phyloP scores from a whole-genome alignment of 225 moss, liverwort and hornwort genomes.

The Bryum argenteum region DNA sequence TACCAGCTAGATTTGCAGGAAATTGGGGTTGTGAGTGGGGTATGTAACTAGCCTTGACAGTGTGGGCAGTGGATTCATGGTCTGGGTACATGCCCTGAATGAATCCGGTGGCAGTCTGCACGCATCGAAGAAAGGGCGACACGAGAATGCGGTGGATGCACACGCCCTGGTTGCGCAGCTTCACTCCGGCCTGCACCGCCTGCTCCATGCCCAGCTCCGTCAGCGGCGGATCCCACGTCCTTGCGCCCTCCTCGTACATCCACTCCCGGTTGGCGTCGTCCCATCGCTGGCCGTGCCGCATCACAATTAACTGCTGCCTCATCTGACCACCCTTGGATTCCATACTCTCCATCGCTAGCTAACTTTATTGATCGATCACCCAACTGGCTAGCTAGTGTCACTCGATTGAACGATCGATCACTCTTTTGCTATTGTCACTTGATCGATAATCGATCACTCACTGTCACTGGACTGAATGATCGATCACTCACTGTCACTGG shows the following conservation, averaged over 20 bases:
- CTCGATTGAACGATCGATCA: too few relatives aligned
- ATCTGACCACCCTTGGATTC: not conserved
- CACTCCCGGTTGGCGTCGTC: slow-evolving; percentile 53
- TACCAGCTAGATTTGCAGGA: too few relatives aligned
- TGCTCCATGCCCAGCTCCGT: slow-evolving; percentile 55
- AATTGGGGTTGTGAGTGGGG: not conserved
- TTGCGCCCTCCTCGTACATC: slow-evolving; percentile 36
- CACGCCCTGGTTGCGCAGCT: slow-evolving; percentile 47
- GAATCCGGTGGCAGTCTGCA: slow-evolving; percentile 68
- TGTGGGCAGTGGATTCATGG: slow-evolving; percentile 4
- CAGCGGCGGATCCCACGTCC: slow-evolving; percentile 77
- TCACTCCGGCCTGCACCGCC: slow-evolving; percentile 45
- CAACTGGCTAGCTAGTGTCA: too few relatives aligned
- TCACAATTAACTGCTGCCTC: slow-evolving; percentile 59
- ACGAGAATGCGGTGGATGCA: slow-evolving; percentile 47
- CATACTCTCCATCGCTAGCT: not conserved
- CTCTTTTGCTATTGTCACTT: too few relatives aligned
- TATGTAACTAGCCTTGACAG: slow-evolving; percentile 38
- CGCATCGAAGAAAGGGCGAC: slow-evolving; percentile 71
- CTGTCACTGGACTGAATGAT: too few relatives aligned
- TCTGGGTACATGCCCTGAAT: slow-evolving; percentile 51
- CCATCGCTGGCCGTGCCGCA: slow-evolving; percentile 70
- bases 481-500: too few relatives aligned
- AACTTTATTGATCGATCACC: too few relatives aligned
- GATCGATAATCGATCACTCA: too few relatives aligned